Conservation (phyloP, 352 stramenopile genomes). For the Lagenidium sp. region DNA sequence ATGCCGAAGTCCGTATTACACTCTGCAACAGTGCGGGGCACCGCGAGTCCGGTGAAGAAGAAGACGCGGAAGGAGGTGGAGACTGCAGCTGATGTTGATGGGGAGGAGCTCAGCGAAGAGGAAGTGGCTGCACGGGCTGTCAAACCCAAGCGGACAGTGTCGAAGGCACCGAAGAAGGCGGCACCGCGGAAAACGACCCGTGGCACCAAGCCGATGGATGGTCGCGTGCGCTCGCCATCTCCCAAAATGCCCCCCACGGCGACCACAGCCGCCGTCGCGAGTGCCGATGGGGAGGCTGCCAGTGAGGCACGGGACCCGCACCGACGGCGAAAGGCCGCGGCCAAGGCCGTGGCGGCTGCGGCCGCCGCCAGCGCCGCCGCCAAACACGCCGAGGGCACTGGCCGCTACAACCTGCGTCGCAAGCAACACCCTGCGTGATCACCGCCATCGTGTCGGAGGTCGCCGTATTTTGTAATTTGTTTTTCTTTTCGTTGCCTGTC, state of each 20-base stretch:
- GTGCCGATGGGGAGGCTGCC: conserved; percentile 13
- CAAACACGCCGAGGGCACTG: conserved; percentile 14
- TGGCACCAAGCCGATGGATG: no score
- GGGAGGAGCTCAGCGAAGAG: conserved; percentile 1
- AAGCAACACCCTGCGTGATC: conserved; percentile 1
- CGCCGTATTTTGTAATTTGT: background rate
- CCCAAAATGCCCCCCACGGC: no score
- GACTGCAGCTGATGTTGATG: no score
- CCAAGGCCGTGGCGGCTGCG: conserved; percentile 42
- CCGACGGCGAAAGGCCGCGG: conserved; percentile 38
- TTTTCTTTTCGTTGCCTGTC: no score
- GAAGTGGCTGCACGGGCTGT: conserved; percentile 5
- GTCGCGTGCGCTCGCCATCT: no score
- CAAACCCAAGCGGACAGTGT: no score
- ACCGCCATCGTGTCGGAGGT: background rate
- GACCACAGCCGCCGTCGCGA: conserved; percentile 15
- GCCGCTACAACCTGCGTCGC: conserved; percentile 39
- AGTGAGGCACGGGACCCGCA: conserved; percentile 18
- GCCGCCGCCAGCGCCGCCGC: conserved; percentile 57
- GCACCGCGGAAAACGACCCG: no score
- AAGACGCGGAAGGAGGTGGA: conserved; percentile 13
- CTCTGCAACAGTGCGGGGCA: no score
- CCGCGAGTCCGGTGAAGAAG: conserved; percentile 4
- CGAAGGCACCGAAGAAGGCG: no score
- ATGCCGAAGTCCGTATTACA: no score